phyloP scores from a whole-genome alignment of 2,329 filamentous ascomycete genomes.

The Colletotrichum sp. region DNA sequence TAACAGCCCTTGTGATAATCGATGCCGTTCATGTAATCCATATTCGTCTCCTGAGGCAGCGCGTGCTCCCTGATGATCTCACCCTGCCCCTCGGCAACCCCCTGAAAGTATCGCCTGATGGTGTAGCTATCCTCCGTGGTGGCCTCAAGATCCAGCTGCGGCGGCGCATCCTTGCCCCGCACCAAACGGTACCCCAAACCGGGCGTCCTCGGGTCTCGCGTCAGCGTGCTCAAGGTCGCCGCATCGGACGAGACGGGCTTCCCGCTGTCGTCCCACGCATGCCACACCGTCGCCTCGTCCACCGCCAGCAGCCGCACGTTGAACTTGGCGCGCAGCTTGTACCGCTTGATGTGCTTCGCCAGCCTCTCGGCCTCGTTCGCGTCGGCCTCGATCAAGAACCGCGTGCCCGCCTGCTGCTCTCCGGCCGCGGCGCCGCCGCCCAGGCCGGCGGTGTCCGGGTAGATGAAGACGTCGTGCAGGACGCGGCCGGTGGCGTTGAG shows the following conservation, averaged over 20 bases:
- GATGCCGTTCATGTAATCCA: slow-evolving; percentile 85
- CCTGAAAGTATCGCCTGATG: slow-evolving; percentile 77
- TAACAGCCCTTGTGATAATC: slow-evolving; percentile 98
- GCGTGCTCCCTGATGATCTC: slow-evolving; percentile 77
- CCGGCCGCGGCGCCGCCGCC: slow-evolving; percentile 26
- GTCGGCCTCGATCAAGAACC: slow-evolving; percentile 82
- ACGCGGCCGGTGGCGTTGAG: slow-evolving; percentile 86
- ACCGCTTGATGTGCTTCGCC: slow-evolving; percentile 77
- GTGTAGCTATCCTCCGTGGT: slow-evolving; percentile 69
- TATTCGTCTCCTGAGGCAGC: slow-evolving; percentile 86
- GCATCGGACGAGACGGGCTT: background rate
- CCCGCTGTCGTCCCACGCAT: slow-evolving; percentile 68
- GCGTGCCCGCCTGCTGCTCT: slow-evolving; percentile 20
- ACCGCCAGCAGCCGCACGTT: slow-evolving; percentile 68
- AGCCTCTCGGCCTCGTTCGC: slow-evolving; percentile 66
- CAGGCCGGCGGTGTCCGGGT: slow-evolving; percentile 58
- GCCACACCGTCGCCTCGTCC: slow-evolving; percentile 73
- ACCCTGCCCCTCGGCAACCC: slow-evolving; percentile 82
- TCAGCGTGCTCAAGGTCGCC: slow-evolving; percentile 32
- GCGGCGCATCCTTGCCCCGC: slow-evolving; percentile 31
- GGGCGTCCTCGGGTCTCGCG: slow-evolving; percentile 59
- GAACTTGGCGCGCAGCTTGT: slow-evolving; percentile 86
- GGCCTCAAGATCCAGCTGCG: slow-evolving; percentile 48
- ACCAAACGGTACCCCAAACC: slow-evolving; percentile 60
- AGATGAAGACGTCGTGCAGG: slow-evolving; percentile 89